phyloP scores from a whole-genome alignment of 2,329 filamentous ascomycete genomes.

The Aciculosporium take region DNA sequence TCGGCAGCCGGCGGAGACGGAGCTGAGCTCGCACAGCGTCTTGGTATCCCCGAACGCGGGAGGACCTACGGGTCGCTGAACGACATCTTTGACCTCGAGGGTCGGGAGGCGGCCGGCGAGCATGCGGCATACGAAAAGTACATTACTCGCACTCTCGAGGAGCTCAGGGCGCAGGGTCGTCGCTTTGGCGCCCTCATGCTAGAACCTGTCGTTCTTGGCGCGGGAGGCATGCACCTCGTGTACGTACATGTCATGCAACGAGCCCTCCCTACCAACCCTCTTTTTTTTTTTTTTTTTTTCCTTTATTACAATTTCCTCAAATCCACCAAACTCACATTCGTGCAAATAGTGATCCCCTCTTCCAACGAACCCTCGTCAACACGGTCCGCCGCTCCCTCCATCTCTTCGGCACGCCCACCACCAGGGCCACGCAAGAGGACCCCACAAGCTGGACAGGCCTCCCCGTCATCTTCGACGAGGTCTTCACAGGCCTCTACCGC shows the following conservation, averaged over 20 bases:
- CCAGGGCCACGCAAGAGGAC: constrained; percentile 2
- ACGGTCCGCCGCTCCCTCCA: constrained; percentile 46
- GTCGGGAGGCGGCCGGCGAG: constrained; percentile 29
- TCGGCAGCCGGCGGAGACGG: constrained; percentile 30
- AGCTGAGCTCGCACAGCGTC: constrained; percentile 23
- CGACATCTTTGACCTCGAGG: constrained; percentile 45
- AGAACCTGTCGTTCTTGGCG: constrained; percentile 68
- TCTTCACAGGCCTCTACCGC: constrained; percentile 75
- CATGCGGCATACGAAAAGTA: constrained; percentile 42
- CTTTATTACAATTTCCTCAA: not conserved
- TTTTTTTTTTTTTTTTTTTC: not conserved
- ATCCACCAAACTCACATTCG: not conserved
- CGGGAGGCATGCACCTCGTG: constrained; percentile 72
- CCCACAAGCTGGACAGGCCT: constrained; percentile 51
- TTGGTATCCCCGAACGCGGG: constrained; percentile 28
- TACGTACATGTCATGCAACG: no score
- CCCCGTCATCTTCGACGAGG: constrained; percentile 71
- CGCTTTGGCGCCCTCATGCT: constrained; percentile 67
- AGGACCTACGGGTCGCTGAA: constrained; percentile 32
- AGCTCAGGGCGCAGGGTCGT: constrained; percentile 38
- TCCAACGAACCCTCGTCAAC: constrained; percentile 57
- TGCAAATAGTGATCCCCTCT: constrained; percentile 57
- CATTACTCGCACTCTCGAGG: constrained; percentile 39
- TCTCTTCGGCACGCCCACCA: constrained; percentile 31
- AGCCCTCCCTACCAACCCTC: no score